A percentile compares a stretch with the other conserved stretches of the same genome.
These are phyloP conservation scores for Chlorella sp. DNA, from an alignment of 139 green algal genomes.

Conservation along the genomic window DNA sequence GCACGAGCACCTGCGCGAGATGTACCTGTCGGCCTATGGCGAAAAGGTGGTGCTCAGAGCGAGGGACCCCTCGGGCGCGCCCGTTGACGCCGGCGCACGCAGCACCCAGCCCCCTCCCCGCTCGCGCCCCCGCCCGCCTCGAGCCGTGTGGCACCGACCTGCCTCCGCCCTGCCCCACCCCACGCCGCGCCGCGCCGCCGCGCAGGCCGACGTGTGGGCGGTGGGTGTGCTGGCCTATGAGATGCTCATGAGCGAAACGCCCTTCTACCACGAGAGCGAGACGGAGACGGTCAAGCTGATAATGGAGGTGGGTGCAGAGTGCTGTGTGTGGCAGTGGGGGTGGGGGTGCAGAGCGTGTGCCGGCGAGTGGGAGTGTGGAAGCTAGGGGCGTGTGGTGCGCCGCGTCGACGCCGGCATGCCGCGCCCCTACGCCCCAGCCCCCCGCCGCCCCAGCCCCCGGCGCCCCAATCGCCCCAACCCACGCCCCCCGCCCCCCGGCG, in stretches of 20 bases:
- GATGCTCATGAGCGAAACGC: constrained; percentile 68
- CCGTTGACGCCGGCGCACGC: neutral
- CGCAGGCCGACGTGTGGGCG: constrained; percentile 74
- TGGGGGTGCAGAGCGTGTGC: constrained; percentile 58
- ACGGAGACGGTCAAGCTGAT: constrained; percentile 77
- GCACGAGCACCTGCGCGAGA: neutral
- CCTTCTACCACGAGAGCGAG: constrained; percentile 70
- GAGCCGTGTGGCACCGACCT: neutral
- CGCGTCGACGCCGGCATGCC: neutral
- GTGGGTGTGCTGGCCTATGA: constrained; percentile 85
- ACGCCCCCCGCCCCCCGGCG: neutral
- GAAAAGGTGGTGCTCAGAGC: neutral
- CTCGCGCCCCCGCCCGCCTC: neutral
- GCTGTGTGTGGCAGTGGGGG: neutral
- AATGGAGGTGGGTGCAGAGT: constrained; percentile 31
- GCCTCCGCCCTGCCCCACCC: neutral
- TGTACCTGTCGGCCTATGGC: constrained; percentile 1
- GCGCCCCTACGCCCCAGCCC: neutral
- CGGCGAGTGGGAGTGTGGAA: constrained; percentile 12
- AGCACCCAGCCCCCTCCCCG: too few species aligned
- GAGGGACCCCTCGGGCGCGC: neutral
- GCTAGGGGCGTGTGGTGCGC: neutral
- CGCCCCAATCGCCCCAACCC: neutral
- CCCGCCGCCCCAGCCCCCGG: too few species aligned
- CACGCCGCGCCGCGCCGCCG: constrained; percentile 10